Conservation (phyloP, 352 stramenopile genomes). For the Phytophthora sp. region DNA sequence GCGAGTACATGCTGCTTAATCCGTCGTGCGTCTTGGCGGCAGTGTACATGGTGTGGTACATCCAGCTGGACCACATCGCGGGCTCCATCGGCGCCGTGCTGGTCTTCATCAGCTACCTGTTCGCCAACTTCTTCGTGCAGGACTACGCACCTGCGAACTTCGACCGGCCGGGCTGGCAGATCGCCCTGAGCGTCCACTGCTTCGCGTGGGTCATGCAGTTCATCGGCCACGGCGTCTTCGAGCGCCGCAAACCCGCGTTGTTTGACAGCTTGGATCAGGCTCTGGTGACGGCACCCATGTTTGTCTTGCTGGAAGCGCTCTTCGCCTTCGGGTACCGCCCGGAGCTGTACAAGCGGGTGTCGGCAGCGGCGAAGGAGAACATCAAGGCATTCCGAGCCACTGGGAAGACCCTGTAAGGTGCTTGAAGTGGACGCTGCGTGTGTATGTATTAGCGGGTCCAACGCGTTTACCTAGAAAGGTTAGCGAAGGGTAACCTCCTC, state of each 20-base stretch:
- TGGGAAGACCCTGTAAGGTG: constrained; percentile 39
- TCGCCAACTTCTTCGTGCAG: constrained; percentile 63
- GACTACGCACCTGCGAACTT: constrained; percentile 38
- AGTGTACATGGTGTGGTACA: constrained; percentile 87
- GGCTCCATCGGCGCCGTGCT: constrained; percentile 60
- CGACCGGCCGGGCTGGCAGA: constrained; percentile 50
- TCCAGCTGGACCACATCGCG: constrained; percentile 57
- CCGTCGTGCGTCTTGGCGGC: constrained; percentile 49
- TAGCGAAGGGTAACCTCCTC: too few relatives aligned
- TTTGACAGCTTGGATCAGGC: constrained; percentile 88
- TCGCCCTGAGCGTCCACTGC: constrained; percentile 64
- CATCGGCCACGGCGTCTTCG: constrained; percentile 87
- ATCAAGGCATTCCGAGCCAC: constrained; percentile 56
- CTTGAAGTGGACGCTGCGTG: too few relatives aligned
- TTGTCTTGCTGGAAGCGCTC: constrained; percentile 84
- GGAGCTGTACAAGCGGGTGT: constrained; percentile 66
- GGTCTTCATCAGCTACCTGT: constrained; percentile 60
- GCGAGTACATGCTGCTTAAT: constrained; percentile 73
- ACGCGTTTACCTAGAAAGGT: too few relatives aligned
- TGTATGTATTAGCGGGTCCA: too few relatives aligned
- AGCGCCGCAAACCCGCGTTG: constrained; percentile 82
- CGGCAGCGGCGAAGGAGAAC: constrained; percentile 60
- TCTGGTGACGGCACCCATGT: constrained; percentile 83
- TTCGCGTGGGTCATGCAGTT: constrained; percentile 84
- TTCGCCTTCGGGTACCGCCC: constrained; percentile 81